These are phyloP conservation scores for Erigeron philadelphicus DNA, from an alignment of 140 eudicot genomes.

Conservation along the genomic window DNA sequence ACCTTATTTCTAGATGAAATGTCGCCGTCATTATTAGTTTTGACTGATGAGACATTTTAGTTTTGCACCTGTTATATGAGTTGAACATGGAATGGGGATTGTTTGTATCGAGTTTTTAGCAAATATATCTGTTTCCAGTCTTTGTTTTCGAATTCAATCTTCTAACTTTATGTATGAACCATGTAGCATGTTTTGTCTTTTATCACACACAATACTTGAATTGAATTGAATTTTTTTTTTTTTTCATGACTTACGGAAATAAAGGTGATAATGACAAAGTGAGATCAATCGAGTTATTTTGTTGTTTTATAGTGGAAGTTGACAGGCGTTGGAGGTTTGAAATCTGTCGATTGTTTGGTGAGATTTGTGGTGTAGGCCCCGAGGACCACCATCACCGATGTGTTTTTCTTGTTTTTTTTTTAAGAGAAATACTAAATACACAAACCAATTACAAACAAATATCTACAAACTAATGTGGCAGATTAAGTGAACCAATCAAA, in stretches of 20 bases:
- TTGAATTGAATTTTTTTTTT: neutral
- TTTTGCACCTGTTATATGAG: neutral
- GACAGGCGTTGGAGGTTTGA: neutral
- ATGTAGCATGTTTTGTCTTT: neutral
- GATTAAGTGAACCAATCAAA: no score
- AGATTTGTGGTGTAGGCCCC: neutral
- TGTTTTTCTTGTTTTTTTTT: neutral
- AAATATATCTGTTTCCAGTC: neutral
- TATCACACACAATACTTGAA: neutral
- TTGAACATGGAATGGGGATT: neutral
- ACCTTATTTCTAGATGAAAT: constrained; percentile 1
- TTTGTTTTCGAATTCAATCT: neutral
- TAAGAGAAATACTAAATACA: no score
- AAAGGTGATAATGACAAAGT: neutral
- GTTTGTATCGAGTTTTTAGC: neutral
- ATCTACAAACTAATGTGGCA: no score
- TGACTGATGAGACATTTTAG: neutral
- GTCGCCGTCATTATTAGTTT: neutral
- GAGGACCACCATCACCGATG: neutral
- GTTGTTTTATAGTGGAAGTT: neutral
- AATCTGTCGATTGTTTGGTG: constrained; percentile 3
- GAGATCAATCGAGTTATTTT: neutral
- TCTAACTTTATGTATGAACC: neutral
- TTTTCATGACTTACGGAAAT: neutral
- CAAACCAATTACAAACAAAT: no score